Base-by-base conservation (phyloP, 2,329 filamentous ascomycete genomes). In the Exophiala phaeomuriformis region DNA sequence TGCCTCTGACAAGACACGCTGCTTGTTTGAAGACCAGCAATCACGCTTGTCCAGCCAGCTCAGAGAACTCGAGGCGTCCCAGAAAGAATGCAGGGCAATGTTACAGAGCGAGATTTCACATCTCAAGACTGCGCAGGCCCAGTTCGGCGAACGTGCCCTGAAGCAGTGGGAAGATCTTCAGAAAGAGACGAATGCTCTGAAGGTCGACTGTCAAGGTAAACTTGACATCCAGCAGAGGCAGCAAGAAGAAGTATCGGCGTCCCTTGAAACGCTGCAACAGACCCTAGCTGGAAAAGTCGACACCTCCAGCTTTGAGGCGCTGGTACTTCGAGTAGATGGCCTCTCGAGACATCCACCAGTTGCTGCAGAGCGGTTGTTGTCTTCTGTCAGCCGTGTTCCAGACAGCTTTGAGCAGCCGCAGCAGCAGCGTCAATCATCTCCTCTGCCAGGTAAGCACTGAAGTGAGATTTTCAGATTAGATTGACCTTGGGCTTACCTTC, bases 301-400 rank as follows among this genome's bases (percentile, higher is more conserved):
- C 8, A 29, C n/a, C 5, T 30, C 40, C 5, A 4, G 33, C n/a
- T 31, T 57, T 32, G 48, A 55, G 39, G 8, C 43, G 4, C 47
- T 56, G 2, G 27, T 32, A 9, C 7, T 27, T 35, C 46, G 19
- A 27, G 12, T 57, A 6, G 31, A 57, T 19, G 10, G 9, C 29
- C 36, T 52, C 4, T 27, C n/a, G 4, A 9, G 6, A 3, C 32
- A 37, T 1, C 5, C 30, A 49, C n/a, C 30, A 10, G 30, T 31
- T 19, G 19, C n/a, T 27, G 19, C 39, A 28, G 39, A 9, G 7
- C 12, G 19, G 12, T 41, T 27, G 12, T 41, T 28, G 10, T 5
- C 39, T 41, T 53, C 55, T 8, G 45, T 52, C 35, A 57, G 52
- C 40, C 55, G 45, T n/a, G 35, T 57, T 4, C 36, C 30, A 28